Evolutionary conservation across 495 filamentous ascomycete species (phyloP), one percentile per base, ranked within the genome.

Genomic region (Penicillium herquei): DNA sequence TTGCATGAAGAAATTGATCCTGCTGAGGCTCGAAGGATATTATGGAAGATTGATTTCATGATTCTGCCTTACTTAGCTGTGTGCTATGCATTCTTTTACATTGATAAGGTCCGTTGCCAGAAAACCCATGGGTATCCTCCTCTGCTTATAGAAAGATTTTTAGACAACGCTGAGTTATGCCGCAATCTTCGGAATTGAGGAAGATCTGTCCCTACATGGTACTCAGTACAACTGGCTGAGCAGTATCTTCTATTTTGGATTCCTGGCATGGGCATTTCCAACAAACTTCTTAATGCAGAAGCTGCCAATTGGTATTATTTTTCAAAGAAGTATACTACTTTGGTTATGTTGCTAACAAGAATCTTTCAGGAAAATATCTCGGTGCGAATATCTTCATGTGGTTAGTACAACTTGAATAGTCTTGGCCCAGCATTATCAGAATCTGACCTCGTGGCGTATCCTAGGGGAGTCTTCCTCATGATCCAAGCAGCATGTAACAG

Each of bases 321-420:
- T 84, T 61, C 66, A 81, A 1, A 7, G 41, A 46, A 26, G 16
- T 3, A 14, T 30, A n/a, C 14, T 9, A 0, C 0, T 11, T 7
- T n/a, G 49, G 6, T 7, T 26, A 6, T 39, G 3, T 31, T 6
- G 13, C 39, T 56, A 30, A 49, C 30, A n/a, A 40, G 3, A 8
- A 6, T 9, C 12, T 70, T 14, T 0, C 35, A 66, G 78, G 75
- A 21, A 81, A 81, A 66, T 87, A 86, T 61, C 70, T 83, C 2
- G 80, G 82, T 3, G 66, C 65, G 9, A 85, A 84, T 49, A 85
- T 86, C 47, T 80, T 86, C 55, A 69, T 81, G 68, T 87, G 83
- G 74, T 76, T 56, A 7, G 70, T 51, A 8, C 1, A 10, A 37
- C 10, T 14, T n/a, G n/a, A n/a, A n/a, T n/a, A n/a, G n/a, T n/a